Evolutionary conservation across 163 green algal genomes (phyloP), one percentile per base, ranked within the genome.

Genomic region (Scenedesmus sp.): DNA sequence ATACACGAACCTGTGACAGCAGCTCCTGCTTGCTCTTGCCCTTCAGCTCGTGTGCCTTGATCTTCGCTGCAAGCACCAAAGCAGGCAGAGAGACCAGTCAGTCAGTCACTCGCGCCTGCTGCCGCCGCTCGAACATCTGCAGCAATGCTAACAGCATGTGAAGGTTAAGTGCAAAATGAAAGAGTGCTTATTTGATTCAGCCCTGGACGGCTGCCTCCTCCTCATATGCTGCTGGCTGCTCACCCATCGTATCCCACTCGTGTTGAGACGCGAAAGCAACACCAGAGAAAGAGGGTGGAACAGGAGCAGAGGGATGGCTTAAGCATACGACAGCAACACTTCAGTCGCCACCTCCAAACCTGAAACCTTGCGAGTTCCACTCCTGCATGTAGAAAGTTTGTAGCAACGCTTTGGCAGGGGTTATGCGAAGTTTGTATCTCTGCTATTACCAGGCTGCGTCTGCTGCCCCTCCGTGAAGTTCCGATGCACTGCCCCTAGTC

Each of bases 31-130:
- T 99, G 97, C 91, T 96, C 97, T 99, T 99, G 84, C 65, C 68
- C 40, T 97, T 95, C 90, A 99, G 94, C 95, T 99, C 97, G 91
- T 99, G 95, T 73, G 97, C 97, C 96, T 98, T 99, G 92, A 98
- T 91, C 92, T 97, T 97, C 81, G 94, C 97, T 98, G 97, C 92
- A 81, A 53, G 30, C 65, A 76, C 65, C 65, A 76, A 37, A 76
- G 65, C 30, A 40, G 65, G 65, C 65, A 76, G 65, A 40, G 30
- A 76, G 65, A 16, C 65, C 65, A 76, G 65, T 76, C 65, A 76
- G 65, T 76, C 65, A 76, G 65, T 76, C 65, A 76, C 65, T 76
- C 24, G 65, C 65, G 65, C 65, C 65, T 76, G 65, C 65, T 76
- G 65, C 65, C 65, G 65, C 65, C 65, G 65, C 65, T 76, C 15